These are phyloP conservation scores for Fusarium sterilihyphosum DNA, from an alignment of 2,329 filamentous ascomycete species.

Conservation along the genomic window DNA sequence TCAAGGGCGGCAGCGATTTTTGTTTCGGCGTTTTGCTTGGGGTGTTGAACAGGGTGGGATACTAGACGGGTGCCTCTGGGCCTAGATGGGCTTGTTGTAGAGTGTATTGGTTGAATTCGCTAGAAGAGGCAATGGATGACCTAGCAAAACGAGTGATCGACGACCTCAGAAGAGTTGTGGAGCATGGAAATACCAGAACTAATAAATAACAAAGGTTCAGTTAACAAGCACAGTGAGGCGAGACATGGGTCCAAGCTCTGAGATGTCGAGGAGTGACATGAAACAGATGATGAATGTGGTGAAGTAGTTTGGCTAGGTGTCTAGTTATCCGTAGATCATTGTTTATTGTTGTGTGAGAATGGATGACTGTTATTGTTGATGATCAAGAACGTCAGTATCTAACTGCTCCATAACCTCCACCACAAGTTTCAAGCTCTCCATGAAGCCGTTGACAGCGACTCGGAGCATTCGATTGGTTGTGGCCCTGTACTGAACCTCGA, in stretches of 20 bases:
- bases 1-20: constrained; percentile 30
- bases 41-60: constrained; percentile 17
- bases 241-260: constrained; percentile 2
- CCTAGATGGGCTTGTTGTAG: constrained; percentile 14
- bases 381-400: constrained; percentile 80
- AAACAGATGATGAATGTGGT: background rate
- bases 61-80: constrained; percentile 29
- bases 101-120: constrained; percentile 8
- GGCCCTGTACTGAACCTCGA: constrained; percentile 82
- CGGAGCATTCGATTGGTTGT: constrained; percentile 97
- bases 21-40: constrained; percentile 21
- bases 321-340: background rate
- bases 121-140: constrained; percentile 1
- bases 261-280: background rate
- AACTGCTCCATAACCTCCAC: constrained; percentile 90
- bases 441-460: constrained; percentile 95
- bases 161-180: constrained; percentile 1
- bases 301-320: background rate
- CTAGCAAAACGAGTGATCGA: constrained; percentile 9
- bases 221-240: constrained; percentile 6
- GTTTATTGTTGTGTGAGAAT: constrained; percentile 7
- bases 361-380: constrained; percentile 26
- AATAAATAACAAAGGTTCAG: constrained; percentile 5
- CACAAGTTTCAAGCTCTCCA: constrained; percentile 87
- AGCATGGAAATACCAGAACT: constrained; percentile 33